Evolutionary conservation across 2,329 filamentous ascomycete species (phyloP).

Genomic region (Paraconiothyrium brasiliense): DNA sequence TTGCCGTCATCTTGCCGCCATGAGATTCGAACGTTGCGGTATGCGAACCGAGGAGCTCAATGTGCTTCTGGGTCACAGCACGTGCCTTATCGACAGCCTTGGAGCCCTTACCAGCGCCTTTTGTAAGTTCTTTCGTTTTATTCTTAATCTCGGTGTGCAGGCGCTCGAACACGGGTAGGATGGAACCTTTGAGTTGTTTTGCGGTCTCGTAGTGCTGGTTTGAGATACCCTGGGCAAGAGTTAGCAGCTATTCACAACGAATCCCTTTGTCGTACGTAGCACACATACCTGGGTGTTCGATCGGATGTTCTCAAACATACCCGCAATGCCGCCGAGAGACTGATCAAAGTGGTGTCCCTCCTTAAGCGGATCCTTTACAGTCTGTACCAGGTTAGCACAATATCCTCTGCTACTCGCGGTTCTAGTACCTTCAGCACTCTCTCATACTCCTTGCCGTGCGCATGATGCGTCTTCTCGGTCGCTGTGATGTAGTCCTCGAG

Average conservation of each 20-base stretch:
- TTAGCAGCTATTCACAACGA: conserved; percentile 7
- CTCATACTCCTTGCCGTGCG: conserved; percentile 93
- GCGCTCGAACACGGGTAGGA: conserved; percentile 87
- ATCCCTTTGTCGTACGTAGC: neutral
- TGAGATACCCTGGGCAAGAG: conserved; percentile 71
- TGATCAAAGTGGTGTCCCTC: conserved; percentile 96
- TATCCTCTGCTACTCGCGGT: neutral
- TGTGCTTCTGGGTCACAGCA: conserved; percentile 88
- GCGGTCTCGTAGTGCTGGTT: conserved; percentile 92
- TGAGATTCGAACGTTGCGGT: conserved; percentile 81
- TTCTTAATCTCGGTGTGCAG: conserved; percentile 96
- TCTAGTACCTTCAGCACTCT: conserved; percentile 80
- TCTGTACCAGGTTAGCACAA: conserved; percentile 60
- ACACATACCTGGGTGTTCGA: conserved; percentile 78
- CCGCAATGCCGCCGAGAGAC: conserved; percentile 83
- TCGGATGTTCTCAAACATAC: conserved; percentile 93
- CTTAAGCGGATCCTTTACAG: conserved; percentile 83
- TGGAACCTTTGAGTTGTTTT: conserved; percentile 84
- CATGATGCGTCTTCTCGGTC: conserved; percentile 85
- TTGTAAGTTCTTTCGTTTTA: conserved; percentile 88
- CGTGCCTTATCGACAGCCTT: conserved; percentile 94
- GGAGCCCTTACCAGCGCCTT: conserved; percentile 81
- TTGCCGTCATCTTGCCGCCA: conserved; percentile 73
- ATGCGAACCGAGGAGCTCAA: conserved; percentile 90
- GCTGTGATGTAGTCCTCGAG: conserved; percentile 88